Evolutionary conservation across 495 filamentous ascomycete species (phyloP), one percentile per base, ranked within the genome.

Genomic region (Xylaria cubensis): DNA sequence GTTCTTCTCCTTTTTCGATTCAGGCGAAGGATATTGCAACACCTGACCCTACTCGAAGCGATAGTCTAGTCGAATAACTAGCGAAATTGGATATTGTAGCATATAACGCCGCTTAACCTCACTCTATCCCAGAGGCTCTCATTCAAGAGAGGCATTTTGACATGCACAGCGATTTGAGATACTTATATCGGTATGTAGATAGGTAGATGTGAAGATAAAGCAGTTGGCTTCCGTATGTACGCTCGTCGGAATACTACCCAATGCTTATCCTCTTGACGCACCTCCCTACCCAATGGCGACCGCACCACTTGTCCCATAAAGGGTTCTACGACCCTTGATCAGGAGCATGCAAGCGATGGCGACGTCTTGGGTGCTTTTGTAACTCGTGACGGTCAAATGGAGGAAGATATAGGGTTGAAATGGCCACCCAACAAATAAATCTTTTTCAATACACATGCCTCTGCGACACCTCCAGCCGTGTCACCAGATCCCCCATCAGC

Each of bases 261-360:
- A 41, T 39, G 61, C 61, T 63, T 63, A 63, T 39, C 61, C 10
- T 42, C 39, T 39, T n/a, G n/a, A 62, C 19, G 36, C 36, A 62
- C 39, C 34, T 39, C 61, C 58, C n/a, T 61, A 63, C 61, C n/a
- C 21, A 42, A 26, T 21, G 4, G 8, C 34, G 19, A 41, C 34
- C n/a, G 19, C 58, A 59, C 55, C 58, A 39, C 34, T 39, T 39
- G 24, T 61, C 32, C 21, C 24, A 21, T 39, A 44, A 26, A n/a
- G 58, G 24, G n/a, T 39, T 21, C n/a, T 24, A 62, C 32, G 34
- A 36, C 19, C 58, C 34, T 21, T 19, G 34, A 19, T 62, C 58
- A 62, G 26, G 13, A 39, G 58, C 19, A 10, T 9, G 21, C 6
- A 62, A 62, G 34, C 34, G 36, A 24, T 26, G 10, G 61, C n/a